phyloP scores from a whole-genome alignment of 1,284 basidiomycete genomes.

The Cutaneotrichosporon mucoides region DNA sequence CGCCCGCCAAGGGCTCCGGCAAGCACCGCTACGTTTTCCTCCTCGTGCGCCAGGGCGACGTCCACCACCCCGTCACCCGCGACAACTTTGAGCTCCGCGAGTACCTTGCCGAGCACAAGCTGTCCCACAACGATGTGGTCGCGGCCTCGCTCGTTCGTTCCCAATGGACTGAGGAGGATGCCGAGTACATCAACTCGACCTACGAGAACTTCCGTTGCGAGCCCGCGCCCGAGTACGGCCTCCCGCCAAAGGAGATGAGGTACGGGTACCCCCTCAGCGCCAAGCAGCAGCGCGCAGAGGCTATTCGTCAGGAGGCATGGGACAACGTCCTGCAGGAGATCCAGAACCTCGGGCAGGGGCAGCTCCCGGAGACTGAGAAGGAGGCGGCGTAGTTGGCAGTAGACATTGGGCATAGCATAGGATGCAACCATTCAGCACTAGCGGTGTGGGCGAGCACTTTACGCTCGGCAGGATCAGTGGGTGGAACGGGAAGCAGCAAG shows the following conservation, averaged over 20 bases:
- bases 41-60: slow-evolving; percentile 28
- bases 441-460: not conserved
- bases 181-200: slow-evolving; percentile 29
- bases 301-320: slow-evolving; percentile 28
- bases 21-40: slow-evolving; percentile 40
- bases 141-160: slow-evolving; percentile 37
- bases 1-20: slow-evolving; percentile 34
- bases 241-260: slow-evolving; percentile 53
- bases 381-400: not conserved
- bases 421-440: slow-evolving; percentile 8
- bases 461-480: no score
- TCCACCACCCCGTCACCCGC: slow-evolving; percentile 14
- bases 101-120: slow-evolving; percentile 19
- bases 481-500: no score
- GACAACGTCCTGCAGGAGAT: slow-evolving; percentile 26
- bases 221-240: slow-evolving; percentile 64
- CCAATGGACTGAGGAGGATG: slow-evolving; percentile 32
- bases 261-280: slow-evolving; percentile 41
- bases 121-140: slow-evolving; percentile 22
- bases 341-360: slow-evolving; percentile 12
- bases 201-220: slow-evolving; percentile 24
- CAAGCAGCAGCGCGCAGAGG: slow-evolving; percentile 24
- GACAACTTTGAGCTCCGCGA: slow-evolving; percentile 33
- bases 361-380: not conserved
- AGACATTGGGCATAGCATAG: not conserved